Base-by-base conservation (phyloP, 768 basidiomycete genomes). In the Naganishia vaughanmartiniae region DNA sequence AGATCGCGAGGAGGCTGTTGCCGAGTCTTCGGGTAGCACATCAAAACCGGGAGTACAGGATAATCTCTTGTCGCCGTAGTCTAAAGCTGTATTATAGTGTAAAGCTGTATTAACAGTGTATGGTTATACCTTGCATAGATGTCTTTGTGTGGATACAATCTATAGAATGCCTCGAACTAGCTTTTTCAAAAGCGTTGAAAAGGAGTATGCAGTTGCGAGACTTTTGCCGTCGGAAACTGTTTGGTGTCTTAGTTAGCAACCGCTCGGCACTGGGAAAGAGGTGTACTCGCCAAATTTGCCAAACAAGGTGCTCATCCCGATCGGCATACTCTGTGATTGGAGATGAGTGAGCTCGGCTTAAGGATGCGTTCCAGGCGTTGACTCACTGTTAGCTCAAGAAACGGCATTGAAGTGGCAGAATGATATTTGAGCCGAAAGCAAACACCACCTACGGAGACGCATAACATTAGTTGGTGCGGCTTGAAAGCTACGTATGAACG, bases 31-130 rank as follows among this genome's bases (percentile, higher is more conserved):
- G 15, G 39, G 36, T 26, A 45, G 60, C 42, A 63, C 60, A 30
- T 26, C 60, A n/a, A 39, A 42, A 24, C 42, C 42, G 24, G 60
- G 46, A 45, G 60, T 24, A 19, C 60, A 45, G 26, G 33, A 63
- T 63, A 63, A 26, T 46, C 42, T 63, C 15, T 30, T 63, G 39
- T 42, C 60, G 39, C 60, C 60, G 28, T 63, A 63, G 60, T 42
- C 9, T 15, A 42, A 42, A 42, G 7, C 11, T 21, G 36, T 39
- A 5, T 42, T n/a, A n/a, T n/a, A n/a, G n/a, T n/a, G n/a, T n/a
- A n/a, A 24, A n/a, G 15, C 21, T 45, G 36, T 46, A 42, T 15
- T 63, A 46, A 11, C 36, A 5, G 39, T 42, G 48, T 51, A 7
- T n/a, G 6, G 30, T 63, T 19, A 63, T 63, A 63, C 42, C 60